Evolutionary conservation across 2,329 filamentous ascomycete genomes (phyloP).

Genomic region (Cladorrhinum sp.): DNA sequence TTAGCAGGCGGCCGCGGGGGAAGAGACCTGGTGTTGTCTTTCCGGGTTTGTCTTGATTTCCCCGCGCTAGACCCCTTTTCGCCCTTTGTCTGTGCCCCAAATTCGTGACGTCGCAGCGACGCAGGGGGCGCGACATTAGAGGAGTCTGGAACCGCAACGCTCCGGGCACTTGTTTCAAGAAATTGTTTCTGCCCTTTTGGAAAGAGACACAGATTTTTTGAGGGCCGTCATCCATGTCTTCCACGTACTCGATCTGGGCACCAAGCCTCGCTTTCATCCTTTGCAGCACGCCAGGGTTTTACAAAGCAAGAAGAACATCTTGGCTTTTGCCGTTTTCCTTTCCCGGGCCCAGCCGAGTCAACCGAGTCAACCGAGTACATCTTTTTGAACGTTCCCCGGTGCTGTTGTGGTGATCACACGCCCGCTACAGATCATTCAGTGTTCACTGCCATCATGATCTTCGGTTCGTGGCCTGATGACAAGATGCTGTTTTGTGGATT

Average conservation of each 20-base stretch:
- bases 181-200: slow-evolving; percentile 5
- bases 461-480: not conserved
- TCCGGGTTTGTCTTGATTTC: not conserved
- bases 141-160: slow-evolving; percentile 9
- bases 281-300: not conserved
- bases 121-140: slow-evolving; percentile 11
- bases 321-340: not conserved
- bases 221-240: no score
- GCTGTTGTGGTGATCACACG: slow-evolving; percentile 6
- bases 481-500: slow-evolving; percentile 1
- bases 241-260: no score
- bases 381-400: not conserved
- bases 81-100: slow-evolving; percentile 2
- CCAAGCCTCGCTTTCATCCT: no score
- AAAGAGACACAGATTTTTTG: no score
- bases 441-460: not conserved
- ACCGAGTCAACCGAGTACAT: not conserved
- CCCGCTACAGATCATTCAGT: not conserved
- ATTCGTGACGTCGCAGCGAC: slow-evolving; percentile 8
- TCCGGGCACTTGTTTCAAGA: slow-evolving; percentile 9
- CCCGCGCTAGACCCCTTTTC: slow-evolving; percentile 5
- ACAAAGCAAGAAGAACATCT: not conserved
- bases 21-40: not conserved
- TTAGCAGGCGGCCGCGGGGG: not conserved
- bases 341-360: not conserved